Base-by-base conservation (phyloP, 2,329 filamentous ascomycete genomes). In the Ceratocystis cubensis region DNA sequence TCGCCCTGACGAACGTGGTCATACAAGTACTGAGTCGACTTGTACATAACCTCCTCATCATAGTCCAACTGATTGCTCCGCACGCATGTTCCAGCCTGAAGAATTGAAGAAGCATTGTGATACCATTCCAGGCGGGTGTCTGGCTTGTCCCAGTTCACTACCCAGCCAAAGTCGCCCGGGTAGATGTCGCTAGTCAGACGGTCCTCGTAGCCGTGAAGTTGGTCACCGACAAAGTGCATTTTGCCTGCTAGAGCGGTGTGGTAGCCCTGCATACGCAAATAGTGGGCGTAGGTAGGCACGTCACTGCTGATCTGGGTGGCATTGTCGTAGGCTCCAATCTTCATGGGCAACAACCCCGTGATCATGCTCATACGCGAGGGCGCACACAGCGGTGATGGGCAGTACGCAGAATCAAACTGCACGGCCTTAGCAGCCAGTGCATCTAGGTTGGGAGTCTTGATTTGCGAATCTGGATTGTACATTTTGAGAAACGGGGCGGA, bases 181-280 rank as follows among this genome's bases (percentile, higher is more conserved):
- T 96, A 96, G 73, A 96, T 96, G 75, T 96, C 92, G 71, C 88
- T 89, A n/a, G 92, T 96, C 72, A 96, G 81, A 67, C 92, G 85
- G 72, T 90, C 88, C 79, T 96, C 92, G 73, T 96, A 96, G 37
- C 92, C 92, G 74, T 96, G 92, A 68, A 96, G 81, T 77, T 96
- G 92, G 74, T 96, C 92, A 44, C 92, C 92, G 65, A 95, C 88
- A 74, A 96, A 96, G 77, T 96, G 92, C 92, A 96, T 96, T 82
- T 96, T 96, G 69, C 92, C 92, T 4, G 92, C 91, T 71, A 96
- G 80, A 5, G 88, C 89, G 13, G 92, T 96, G 76, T 96, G 89
- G 73, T 96, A 96, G 65, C 90, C 91, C 72, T 87, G 85, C 53
- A 84, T 81, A 63, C 92, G 88, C 65, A 96, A 80, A 76, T 96